Evolutionary conservation across 2,329 filamentous ascomycete species (phyloP), one percentile per base, ranked within the genome.

Genomic region (Thielaviopsis ethacetica): DNA sequence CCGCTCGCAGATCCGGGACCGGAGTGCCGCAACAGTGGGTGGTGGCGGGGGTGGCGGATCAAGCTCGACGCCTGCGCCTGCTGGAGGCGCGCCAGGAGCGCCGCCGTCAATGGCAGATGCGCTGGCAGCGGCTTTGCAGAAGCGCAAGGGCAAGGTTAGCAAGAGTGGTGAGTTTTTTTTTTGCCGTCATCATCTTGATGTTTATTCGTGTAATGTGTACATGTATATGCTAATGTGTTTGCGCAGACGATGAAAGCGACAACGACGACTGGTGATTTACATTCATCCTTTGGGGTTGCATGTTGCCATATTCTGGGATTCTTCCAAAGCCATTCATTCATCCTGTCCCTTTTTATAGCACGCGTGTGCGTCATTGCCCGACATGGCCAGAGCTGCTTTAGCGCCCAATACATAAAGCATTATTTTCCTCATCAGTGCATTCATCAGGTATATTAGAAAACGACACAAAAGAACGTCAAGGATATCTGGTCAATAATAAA

Each of bases 81-180:
- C 78, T 24, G 69, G 77, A 51, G 76, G 75, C 19, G 70, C 74
- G n/a, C 68, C 75, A 49, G 77, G 77, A 51, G 77, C 75, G 19
- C 78, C 80, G 12, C 81, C 83, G 59, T 84, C 82, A 41, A 81
- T 96, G 78, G 88, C 89, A 22, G 88, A 86, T 73, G 91, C 89
- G 54, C 73, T 95, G 65, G 88, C 88, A 61, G 85, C 82, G 62
- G 86, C 85, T 60, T 71, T 91, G 65, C 82, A 85, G 67, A 86
- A 88, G 73, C 80, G 91, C 70, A 96, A 96, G 76, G 83, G 89
- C 71, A 95, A 95, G 77, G 91, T 96, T 69, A 88, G 88, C 73
- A 85, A 88, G 70, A 95, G 88, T 77, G 91, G 91, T 96, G 82
- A 82, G 88, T 85, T 57, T 57, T 55, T 56, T 56, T 19, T 44